A percentile compares a stretch with the other conserved stretches of the same genome.
Conservation (phyloP, 768 basidiomycete genomes). For the Serendipita vermifera region DNA sequence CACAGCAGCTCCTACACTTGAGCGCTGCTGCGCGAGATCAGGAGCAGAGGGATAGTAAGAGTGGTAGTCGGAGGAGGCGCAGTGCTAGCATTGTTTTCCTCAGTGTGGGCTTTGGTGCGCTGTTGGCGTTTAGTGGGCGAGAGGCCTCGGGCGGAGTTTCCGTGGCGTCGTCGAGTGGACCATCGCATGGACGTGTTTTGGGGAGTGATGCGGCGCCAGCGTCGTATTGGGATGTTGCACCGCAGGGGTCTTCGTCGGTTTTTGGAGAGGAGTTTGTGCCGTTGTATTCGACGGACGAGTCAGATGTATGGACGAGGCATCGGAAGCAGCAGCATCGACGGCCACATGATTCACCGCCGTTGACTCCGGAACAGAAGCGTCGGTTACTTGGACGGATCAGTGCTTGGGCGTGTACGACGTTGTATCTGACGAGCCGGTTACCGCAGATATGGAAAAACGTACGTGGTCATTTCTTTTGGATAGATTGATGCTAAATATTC, state of each 20-base stretch:
- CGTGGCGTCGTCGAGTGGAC: not conserved
- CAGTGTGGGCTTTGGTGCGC: conserved; percentile 28
- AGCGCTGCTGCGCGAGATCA: conserved; percentile 1
- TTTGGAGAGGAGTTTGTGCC: too few relatives aligned
- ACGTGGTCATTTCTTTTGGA: conserved; percentile 23
- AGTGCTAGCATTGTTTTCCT: conserved; percentile 74
- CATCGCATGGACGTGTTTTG: not conserved
- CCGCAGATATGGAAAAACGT: conserved; percentile 99
- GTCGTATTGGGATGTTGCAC: too few relatives aligned
- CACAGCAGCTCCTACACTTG: conserved; percentile 20
- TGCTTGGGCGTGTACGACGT: conserved; percentile 86
- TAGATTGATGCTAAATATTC: not conserved
- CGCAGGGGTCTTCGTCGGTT: too few relatives aligned
- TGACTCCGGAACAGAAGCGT: conserved; percentile 9
- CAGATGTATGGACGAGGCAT: not conserved
- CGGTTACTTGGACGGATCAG: conserved; percentile 77
- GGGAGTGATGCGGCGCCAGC: not conserved
- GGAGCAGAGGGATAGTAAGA: conserved; percentile 5
- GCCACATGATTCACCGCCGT: not conserved
- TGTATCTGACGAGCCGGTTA: conserved; percentile 86
- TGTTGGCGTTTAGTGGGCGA: not conserved
- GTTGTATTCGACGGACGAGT: too few relatives aligned
- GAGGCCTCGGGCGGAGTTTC: not conserved
- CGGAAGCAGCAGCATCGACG: not conserved
- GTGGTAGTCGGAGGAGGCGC: conserved; percentile 24